These are phyloP conservation scores for Tubosaeta sp. DNA, from an alignment of 768 basidiomycete genomes.

Conservation along the genomic window DNA sequence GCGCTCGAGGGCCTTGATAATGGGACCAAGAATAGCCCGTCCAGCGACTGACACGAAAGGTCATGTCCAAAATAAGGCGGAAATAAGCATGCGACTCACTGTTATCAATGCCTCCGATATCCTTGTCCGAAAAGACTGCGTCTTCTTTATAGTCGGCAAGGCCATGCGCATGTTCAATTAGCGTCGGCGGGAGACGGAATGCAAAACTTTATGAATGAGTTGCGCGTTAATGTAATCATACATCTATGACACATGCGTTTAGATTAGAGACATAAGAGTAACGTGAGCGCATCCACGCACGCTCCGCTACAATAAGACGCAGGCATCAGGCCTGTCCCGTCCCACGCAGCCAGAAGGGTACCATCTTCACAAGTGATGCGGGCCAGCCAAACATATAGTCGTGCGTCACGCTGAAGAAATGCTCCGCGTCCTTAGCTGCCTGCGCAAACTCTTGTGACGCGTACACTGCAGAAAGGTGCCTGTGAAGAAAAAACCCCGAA, in stretches of 20 bases:
- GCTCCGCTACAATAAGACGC: constrained; percentile 59
- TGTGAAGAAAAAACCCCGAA: constrained; percentile 17
- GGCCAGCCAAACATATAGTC: constrained; percentile 71
- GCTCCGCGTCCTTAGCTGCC: constrained; percentile 48
- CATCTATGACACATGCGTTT: constrained; percentile 38
- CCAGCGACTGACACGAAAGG: constrained; percentile 9
- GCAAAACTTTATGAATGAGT: constrained; percentile 79
- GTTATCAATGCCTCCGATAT: constrained; percentile 69
- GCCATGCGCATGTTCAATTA: constrained; percentile 56
- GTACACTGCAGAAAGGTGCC: constrained; percentile 61
- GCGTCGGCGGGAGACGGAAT: constrained; percentile 66
- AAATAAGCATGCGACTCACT: constrained; percentile 39
- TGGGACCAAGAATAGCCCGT: no score
- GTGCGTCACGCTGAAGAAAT: constrained; percentile 59
- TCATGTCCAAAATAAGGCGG: neutral
- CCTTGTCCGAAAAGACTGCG: constrained; percentile 62
- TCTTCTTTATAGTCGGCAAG: constrained; percentile 55
- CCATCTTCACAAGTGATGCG: constrained; percentile 58
- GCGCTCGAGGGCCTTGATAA: no score
- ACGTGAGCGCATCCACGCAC: constrained; percentile 38
- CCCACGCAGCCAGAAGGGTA: constrained; percentile 29
- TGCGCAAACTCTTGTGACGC: constrained; percentile 60
- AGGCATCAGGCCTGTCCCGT: constrained; percentile 14
- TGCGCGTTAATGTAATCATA: constrained; percentile 79
- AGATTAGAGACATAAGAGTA: constrained; percentile 10